These are phyloP conservation scores for Colletotrichum spinosum DNA, from an alignment of 2,329 filamentous ascomycete genomes.

Conservation along the genomic window DNA sequence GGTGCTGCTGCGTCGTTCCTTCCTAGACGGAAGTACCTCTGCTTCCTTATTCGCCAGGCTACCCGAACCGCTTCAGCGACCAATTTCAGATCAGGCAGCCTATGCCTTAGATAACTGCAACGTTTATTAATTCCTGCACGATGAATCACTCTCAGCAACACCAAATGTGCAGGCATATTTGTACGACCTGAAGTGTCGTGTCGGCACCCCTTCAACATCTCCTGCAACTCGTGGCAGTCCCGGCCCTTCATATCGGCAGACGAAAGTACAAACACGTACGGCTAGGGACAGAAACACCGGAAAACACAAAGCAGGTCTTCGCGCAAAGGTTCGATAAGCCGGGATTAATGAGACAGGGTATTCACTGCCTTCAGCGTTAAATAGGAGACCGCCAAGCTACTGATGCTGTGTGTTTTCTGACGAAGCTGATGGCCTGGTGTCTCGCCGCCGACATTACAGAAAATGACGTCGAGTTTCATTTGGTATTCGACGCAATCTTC, in stretches of 20 bases:
- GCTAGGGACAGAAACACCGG: slow-evolving; percentile 44
- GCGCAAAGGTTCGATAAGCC: slow-evolving; percentile 47
- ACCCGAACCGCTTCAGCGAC: not conserved
- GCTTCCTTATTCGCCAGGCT: no score
- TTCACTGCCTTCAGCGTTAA: slow-evolving; percentile 43
- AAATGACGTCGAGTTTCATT: slow-evolving; percentile 37
- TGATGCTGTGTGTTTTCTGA: slow-evolving; percentile 48
- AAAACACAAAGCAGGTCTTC: slow-evolving; percentile 48
- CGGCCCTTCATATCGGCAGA: slow-evolving; percentile 36
- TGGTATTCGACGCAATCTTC: not conserved
- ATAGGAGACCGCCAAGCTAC: slow-evolving; percentile 47
- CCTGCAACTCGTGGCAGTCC: slow-evolving; percentile 34
- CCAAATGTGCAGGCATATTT: slow-evolving; percentile 18
- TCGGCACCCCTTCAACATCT: slow-evolving; percentile 33
- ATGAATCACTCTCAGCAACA: not conserved
- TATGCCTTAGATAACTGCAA: no score
- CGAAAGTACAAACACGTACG: slow-evolving; percentile 37
- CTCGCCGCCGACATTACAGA: slow-evolving; percentile 46
- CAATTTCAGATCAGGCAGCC: no score
- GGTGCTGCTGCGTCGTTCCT: not conserved
- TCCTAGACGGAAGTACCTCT: not conserved
- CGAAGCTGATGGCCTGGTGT: slow-evolving; percentile 53
- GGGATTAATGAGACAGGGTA: slow-evolving; percentile 45
- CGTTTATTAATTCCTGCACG: not conserved
- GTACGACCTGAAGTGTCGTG: slow-evolving; percentile 30